Base-by-base conservation (phyloP, 2,329 filamentous ascomycete species). In the Paecilomyces formosus region DNA sequence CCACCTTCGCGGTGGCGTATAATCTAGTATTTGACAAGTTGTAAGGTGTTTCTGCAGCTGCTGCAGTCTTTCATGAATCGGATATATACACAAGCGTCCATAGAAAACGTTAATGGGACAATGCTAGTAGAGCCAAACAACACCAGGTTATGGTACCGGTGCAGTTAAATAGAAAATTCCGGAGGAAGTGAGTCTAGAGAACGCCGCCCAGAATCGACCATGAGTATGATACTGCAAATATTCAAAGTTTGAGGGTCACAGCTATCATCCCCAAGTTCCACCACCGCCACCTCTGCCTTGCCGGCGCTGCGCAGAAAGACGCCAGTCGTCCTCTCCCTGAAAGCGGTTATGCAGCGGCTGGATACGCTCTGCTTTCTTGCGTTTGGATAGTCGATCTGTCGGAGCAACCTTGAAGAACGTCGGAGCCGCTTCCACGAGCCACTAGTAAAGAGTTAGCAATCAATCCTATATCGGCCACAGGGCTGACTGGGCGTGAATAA, bases 381-480 rank as follows among this genome's bases (percentile, higher is more conserved):
- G 80, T 82, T 96, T 97, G 63, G 88, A 93, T 68, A 99, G 76
- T 58, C 85, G 82, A 71, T 97, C 91, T 35, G 88, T 93, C 0
- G 90, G 87, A 18, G 94, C 93, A 3, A 97, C 91, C 82, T 96
- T 96, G 85, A 97, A 99, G 79, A 97, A 99, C 0, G 92, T 97
- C 9, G 95, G 94, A n/a, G 95, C 94, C 12, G 92, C 93, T 68
- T 97, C 92, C 0, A 97, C 92, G 22, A 99, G 83, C 85, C 85
- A 88, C 73, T 76, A 53, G 55, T 58, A 53, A 35, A 60, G 26
- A 52, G 56, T 60, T 54, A 60, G 31, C 30, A 56, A 60, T 49
- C 15, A 22, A 59, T 55, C 49, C 55, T 9, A 21, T 26, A 28
- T 55, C n/a, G 54, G 12, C 31, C 57, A 39, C 12, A 13, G 12